phyloP scores from a whole-genome alignment of 345 rosid genomes.

The Microcos paniculata region DNA sequence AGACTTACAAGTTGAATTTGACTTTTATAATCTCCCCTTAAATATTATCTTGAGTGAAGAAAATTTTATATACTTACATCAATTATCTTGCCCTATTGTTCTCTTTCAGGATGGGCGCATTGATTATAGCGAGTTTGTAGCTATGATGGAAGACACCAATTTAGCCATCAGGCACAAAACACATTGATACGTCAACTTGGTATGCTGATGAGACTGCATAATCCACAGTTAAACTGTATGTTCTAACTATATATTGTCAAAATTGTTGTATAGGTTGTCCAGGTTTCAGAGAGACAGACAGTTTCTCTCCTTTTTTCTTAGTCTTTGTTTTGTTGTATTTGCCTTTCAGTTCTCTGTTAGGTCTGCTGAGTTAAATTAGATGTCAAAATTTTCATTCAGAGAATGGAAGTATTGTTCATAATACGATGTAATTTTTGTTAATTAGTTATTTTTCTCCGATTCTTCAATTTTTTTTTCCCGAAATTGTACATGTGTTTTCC shows the following conservation, averaged over 20 bases:
- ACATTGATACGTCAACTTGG: not conserved
- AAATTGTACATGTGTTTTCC: no score
- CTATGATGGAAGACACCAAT: constrained; percentile 77
- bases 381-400: not conserved
- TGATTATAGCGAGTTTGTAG: constrained; percentile 85
- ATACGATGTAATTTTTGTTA: no score
- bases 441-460: no score
- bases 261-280: not conserved
- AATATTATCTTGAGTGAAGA: not conserved
- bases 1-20: not conserved
- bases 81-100: not conserved
- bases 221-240: not conserved
- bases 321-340: not conserved
- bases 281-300: not conserved
- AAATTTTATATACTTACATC: not conserved
- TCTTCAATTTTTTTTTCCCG: no score
- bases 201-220: not conserved
- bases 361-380: constrained; percentile 1
- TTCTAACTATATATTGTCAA: not conserved
- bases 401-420: not conserved
- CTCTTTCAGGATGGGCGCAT: constrained; percentile 78
- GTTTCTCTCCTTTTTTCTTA: not conserved
- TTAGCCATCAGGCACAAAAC: constrained; percentile 35
- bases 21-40: not conserved
- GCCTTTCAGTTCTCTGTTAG: not conserved